Evolutionary conservation across 2,329 filamentous ascomycete species (phyloP), one percentile per base, ranked within the genome.

Genomic region (Fusarium falciforme): DNA sequence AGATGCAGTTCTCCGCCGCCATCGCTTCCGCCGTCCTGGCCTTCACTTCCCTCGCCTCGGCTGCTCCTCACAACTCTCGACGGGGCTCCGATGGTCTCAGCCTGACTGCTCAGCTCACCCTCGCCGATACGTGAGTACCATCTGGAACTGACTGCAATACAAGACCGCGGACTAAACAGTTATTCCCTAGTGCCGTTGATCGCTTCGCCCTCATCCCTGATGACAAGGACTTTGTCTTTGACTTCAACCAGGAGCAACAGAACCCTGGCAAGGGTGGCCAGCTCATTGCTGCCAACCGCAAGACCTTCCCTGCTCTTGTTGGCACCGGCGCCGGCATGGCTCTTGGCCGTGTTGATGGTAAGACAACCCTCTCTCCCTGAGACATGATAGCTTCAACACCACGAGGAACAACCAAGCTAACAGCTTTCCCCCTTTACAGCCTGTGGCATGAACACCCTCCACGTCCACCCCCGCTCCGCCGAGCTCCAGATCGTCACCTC

Each of bases 371-470:
- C 25, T 22, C 20, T 9, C 22, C 4, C 17, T 6, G 10, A 22
- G 55, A 5, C 1, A 22, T 52, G 36, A 27, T n/a, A 35, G 17
- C 47, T 31, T 52, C 47, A 52, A 31, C 6, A 31, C 47, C 27
- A 52, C 17, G 27, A 31, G 17, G 27, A n/a, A 55, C 10, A 61
- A 14, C 12, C 49, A 20, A 17, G 40, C 75, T 77, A 74, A 79
- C 68, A 78, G 2, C 9, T 12, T 9, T 16, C 9, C 16, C 33
- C n/a, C 35, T 54, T 4, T 27, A 40, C n/a, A 80, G 82, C 84
- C 38, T 90, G 88, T 76, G 88, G 86, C 67, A 87, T 90, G 80
- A 89, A 89, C 83, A 89, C 86, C 9, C 87, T 88, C 20, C 88
- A 90, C 81, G 83, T 87, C 5, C 88, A 89, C 79, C 87, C 87